Evolutionary conservation across 1,284 basidiomycete species (phyloP).

Genomic region (Ustilago bromivora): DNA sequence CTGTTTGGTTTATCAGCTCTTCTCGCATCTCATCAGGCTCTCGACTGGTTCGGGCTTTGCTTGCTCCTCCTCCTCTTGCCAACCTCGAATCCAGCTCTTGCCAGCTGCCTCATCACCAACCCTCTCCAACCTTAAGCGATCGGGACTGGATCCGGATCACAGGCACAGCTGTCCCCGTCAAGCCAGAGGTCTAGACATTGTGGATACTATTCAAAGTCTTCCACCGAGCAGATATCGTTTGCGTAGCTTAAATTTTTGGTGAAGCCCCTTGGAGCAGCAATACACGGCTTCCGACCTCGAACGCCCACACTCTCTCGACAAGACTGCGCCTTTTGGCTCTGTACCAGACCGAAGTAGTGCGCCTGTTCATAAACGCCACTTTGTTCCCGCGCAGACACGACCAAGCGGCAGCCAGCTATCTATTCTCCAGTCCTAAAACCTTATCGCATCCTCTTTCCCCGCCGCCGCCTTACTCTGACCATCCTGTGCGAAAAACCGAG

Average conservation of each 20-base stretch:
- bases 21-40: slow-evolving; percentile 1
- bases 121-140: not conserved
- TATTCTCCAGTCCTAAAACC: not conserved
- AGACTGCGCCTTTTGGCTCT: slow-evolving; percentile 6
- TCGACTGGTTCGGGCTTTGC: slow-evolving; percentile 42
- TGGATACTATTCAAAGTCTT: not conserved
- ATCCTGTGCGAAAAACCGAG: not conserved
- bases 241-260: slow-evolving; percentile 21
- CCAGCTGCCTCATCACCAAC: slow-evolving; percentile 13
- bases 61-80: slow-evolving; percentile 9
- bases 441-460: not conserved
- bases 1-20: not conserved
- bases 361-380: not conserved
- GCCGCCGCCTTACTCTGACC: slow-evolving; percentile 9
- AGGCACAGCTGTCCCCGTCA: not conserved
- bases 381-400: not conserved
- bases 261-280: slow-evolving; percentile 29
- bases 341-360: not conserved
- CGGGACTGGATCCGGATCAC: slow-evolving; percentile 10
- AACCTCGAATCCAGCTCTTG: not conserved
- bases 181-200: not conserved
- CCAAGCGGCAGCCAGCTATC: not conserved
- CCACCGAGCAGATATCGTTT: slow-evolving; percentile 21
- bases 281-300: slow-evolving; percentile 1
- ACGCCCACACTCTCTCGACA: not conserved